Conservation (phyloP, 805 yeast species). For the Candida fluviatilis region DNA sequence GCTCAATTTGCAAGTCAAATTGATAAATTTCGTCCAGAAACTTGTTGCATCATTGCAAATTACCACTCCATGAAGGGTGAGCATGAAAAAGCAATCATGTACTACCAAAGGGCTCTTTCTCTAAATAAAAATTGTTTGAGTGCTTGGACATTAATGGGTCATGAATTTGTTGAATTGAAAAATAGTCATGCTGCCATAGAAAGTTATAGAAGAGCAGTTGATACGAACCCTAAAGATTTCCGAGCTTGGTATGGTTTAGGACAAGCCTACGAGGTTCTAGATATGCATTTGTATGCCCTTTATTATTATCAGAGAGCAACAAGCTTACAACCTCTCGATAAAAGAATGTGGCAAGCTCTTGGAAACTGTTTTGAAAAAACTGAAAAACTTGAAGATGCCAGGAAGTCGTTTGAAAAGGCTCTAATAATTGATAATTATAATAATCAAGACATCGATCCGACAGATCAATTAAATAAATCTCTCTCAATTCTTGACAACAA, state of each 20-base stretch:
- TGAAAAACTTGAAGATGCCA: conserved; percentile 64
- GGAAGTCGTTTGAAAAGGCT: conserved; percentile 80
- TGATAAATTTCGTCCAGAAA: conserved; percentile 87
- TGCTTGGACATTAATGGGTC: conserved; percentile 99
- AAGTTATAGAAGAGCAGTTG: conserved; percentile 89
- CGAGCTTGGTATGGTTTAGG: conserved; percentile 99
- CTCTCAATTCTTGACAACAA: conserved; percentile 2
- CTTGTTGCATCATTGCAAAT: conserved; percentile 92
- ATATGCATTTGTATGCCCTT: conserved; percentile 88
- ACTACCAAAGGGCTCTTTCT: conserved; percentile 83
- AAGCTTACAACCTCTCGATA: conserved; percentile 80
- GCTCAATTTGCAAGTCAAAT: conserved; percentile 82
- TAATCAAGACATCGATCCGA: conserved; percentile 14
- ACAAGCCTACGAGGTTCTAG: conserved; percentile 94
- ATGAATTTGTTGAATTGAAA: conserved; percentile 93
- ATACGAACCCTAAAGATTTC: conserved; percentile 82
- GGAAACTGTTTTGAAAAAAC: conserved; percentile 86
- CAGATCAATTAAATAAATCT: conserved; percentile 7
- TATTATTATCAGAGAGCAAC: conserved; percentile 93
- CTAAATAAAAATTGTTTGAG: conserved; percentile 75
- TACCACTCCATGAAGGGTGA: conserved; percentile 88
- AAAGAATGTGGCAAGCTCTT: conserved; percentile 94
- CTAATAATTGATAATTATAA: conserved; percentile 44
- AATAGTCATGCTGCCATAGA: conserved; percentile 98
- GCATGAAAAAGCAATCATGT: conserved; percentile 92